A percentile compares a stretch with the other conserved stretches of the same genome.
Conservation (phyloP, 768 basidiomycete species). For the Gymnopilus junonius region DNA sequence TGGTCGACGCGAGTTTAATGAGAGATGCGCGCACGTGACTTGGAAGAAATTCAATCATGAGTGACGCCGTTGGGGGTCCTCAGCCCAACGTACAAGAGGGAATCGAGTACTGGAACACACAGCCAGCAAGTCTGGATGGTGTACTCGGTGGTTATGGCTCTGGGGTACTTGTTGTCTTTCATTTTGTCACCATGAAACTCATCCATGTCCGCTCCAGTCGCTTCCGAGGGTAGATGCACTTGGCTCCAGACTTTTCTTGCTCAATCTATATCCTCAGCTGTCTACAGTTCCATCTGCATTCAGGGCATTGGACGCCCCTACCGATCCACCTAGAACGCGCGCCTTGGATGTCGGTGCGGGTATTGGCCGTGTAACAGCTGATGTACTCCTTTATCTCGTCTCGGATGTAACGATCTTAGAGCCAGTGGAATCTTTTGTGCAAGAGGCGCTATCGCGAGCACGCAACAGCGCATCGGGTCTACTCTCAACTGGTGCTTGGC, state of each 20-base stretch:
- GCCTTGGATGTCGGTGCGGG: slow-evolving; percentile 95
- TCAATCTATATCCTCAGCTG: slow-evolving; percentile 80
- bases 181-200: slow-evolving; percentile 18
- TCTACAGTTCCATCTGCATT: slow-evolving; percentile 78
- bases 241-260: slow-evolving; percentile 86
- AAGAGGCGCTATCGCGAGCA: slow-evolving; percentile 60
- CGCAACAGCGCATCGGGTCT: slow-evolving; percentile 35
- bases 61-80: slow-evolving; percentile 5
- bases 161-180: slow-evolving; percentile 55
- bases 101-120: slow-evolving; percentile 84
- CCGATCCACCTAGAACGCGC: slow-evolving; percentile 44
- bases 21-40: slow-evolving; percentile 25
- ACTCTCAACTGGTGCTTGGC: slow-evolving; percentile 50
- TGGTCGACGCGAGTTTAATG: slow-evolving; percentile 32
- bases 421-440: slow-evolving; percentile 80
- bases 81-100: slow-evolving; percentile 70
- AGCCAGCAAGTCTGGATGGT: slow-evolving; percentile 83
- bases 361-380: slow-evolving; percentile 88
- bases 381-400: slow-evolving; percentile 88
- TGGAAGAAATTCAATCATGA: slow-evolving; percentile 7
- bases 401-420: slow-evolving; percentile 89
- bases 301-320: slow-evolving; percentile 43
- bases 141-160: slow-evolving; percentile 70
- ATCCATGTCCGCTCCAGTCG: slow-evolving; percentile 48
- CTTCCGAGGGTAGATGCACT: slow-evolving; percentile 91